Base-by-base conservation (phyloP, 352 stramenopile genomes). In the Globisporangium lucens region DNA sequence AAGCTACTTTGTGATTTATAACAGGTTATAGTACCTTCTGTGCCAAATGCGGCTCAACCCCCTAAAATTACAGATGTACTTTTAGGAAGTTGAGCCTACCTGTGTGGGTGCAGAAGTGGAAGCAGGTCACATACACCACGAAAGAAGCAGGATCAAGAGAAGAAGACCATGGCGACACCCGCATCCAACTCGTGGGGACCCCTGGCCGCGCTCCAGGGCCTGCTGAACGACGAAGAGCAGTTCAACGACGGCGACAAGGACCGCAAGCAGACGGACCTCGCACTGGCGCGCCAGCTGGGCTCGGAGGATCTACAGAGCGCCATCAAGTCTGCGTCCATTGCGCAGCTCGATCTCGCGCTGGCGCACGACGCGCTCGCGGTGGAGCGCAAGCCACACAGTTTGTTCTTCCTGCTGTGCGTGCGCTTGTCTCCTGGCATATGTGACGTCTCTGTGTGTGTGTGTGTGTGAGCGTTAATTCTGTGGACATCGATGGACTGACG, bases 311-410 rank as follows among this genome's bases (percentile, higher is more conserved):
- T 90, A 30, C 67, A 64, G 15, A 35, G 41, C 8, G 83, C 85
- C 20, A 64, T 93, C 27, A 76, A 79, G 27, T 12, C 52, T 13
- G 77, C 85, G 36, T 87, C 83, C 22, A 62, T 92, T 13, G 77
- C 70, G 3, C 82, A 94, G 66, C 60, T 94, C 29, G 83, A 92
- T 61, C 57, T 76, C 36, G 83, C 71, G 64, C 72, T 94, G 13
- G 70, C 68, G 17, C 73, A 90, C 63, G 81, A 87, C 36, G 65
- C 70, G 56, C 69, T 94, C 8, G 65, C 74, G 12, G 73, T 81
- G 1, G 84, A 89, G 49, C 79, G 73, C 58, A 82, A 89, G 56
- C 82, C 85, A 29, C 65, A 71, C 46, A 76, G 71, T 64, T 72
- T 76, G 38, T 75, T 85, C 6, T 24, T 76, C 33, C 47, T 94